Evolutionary conservation across 164 flowering plant genomes (phyloP).

Genomic region (Echeveria elegans): DNA sequence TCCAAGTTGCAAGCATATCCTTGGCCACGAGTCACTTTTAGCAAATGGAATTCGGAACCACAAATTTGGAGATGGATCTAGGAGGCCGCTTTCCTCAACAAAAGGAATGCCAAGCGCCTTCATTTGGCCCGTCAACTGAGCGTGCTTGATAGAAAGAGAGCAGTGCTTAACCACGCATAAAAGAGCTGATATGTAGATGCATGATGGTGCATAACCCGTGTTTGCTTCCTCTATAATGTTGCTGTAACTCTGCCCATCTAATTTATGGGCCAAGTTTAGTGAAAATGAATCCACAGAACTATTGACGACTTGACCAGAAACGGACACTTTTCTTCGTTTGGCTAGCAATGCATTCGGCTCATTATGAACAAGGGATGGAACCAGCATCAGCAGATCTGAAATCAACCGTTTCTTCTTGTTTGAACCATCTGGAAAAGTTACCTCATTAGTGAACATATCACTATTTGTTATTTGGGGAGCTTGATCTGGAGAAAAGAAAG

Average conservation of each 20-base stretch:
- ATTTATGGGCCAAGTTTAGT: constrained; percentile 26
- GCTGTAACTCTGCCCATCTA: constrained; percentile 55
- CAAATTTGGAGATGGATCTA: constrained; percentile 66
- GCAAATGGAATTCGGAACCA: constrained; percentile 89
- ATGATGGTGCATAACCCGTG: constrained; percentile 74
- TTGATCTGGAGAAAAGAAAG: too few relatives aligned
- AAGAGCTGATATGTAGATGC: constrained; percentile 69
- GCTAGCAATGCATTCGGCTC: constrained; percentile 21
- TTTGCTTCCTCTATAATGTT: constrained; percentile 81
- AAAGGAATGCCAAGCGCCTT: constrained; percentile 80
- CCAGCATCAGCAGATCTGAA: constrained; percentile 51
- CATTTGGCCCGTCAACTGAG: constrained; percentile 91
- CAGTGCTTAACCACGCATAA: constrained; percentile 91
- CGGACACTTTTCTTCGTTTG: constrained; percentile 57
- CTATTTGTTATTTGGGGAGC: not conserved
- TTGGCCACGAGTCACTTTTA: constrained; percentile 70
- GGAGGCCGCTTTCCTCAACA: constrained; percentile 83
- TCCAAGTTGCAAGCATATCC: constrained; percentile 86
- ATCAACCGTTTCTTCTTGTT: constrained; percentile 53
- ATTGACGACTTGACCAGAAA: constrained; percentile 16
- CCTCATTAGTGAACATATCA: not conserved
- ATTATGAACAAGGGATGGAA: constrained; percentile 57
- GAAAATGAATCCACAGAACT: constrained; percentile 20
- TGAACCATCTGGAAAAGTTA: constrained; percentile 8
- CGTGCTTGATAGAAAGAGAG: constrained; percentile 91